phyloP scores from a whole-genome alignment of 495 filamentous ascomycete genomes.

The Aspergillus nidulans region DNA sequence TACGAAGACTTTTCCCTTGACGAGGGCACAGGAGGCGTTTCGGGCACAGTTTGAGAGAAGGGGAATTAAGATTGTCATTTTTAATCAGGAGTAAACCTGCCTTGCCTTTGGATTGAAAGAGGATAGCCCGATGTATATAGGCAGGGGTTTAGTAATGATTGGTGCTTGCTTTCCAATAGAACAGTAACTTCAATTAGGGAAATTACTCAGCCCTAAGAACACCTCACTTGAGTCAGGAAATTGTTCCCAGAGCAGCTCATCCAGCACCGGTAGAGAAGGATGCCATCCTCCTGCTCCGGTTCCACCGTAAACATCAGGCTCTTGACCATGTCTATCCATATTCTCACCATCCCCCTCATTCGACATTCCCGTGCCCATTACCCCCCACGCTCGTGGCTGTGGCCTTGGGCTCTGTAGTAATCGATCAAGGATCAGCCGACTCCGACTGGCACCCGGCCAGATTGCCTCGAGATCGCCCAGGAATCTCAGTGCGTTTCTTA shows the following conservation, averaged over 20 bases:
- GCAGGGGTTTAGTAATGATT: too few species aligned
- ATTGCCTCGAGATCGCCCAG: not conserved
- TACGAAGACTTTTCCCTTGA: not conserved
- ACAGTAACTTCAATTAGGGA: not conserved
- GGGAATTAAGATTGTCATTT: slow-evolving; percentile 1
- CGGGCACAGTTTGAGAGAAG: not conserved
- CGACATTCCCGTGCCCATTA: too few species aligned
- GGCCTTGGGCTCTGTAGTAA: not conserved
- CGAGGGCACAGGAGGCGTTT: not conserved
- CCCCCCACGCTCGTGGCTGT: not conserved
- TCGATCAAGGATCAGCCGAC: not conserved
- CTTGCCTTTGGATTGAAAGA: too few species aligned
- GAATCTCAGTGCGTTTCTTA: not conserved
- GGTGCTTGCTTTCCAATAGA: too few species aligned
- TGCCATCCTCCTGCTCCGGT: not conserved
- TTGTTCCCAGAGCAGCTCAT: not conserved
- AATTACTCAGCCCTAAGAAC: not conserved
- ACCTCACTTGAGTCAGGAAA: not conserved
- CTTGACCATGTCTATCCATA: not conserved
- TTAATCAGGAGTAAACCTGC: not conserved
- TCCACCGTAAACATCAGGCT: not conserved
- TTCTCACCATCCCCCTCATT: not conserved
- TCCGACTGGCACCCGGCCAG: not conserved
- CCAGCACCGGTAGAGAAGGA: not conserved
- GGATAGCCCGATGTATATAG: not conserved